Conservation (phyloP, 208 protist genomes). For the Zelonia costaricensis region DNA sequence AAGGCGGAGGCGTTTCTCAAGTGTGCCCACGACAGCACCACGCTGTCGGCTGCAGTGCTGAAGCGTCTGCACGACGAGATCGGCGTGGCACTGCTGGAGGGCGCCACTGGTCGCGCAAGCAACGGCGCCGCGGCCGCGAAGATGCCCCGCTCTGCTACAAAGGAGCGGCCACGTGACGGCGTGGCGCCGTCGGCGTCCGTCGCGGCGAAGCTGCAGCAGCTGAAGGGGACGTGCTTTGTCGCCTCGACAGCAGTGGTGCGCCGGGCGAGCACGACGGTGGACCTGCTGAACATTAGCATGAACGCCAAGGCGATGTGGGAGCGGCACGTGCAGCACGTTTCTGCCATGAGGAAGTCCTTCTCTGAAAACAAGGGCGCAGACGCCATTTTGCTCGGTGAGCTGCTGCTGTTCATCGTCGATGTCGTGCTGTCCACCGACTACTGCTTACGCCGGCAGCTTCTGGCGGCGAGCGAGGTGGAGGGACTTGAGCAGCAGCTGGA, state of each 20-base stretch:
- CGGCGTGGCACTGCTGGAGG: slow-evolving; percentile 8
- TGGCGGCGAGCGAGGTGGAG: slow-evolving; percentile 32
- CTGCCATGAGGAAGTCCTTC: slow-evolving; percentile 7
- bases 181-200: not conserved
- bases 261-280: slow-evolving; percentile 31
- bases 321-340: slow-evolving; percentile 19
- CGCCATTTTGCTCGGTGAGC: slow-evolving; percentile 14
- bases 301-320: slow-evolving; percentile 46
- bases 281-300: slow-evolving; percentile 40
- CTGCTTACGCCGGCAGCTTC: slow-evolving; percentile 24
- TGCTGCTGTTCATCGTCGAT: slow-evolving; percentile 51
- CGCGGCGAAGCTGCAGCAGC: slow-evolving; percentile 12
- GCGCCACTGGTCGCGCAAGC: not conserved
- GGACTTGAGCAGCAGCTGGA: slow-evolving; percentile 27
- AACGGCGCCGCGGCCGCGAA: not conserved
- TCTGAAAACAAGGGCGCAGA: slow-evolving; percentile 15
- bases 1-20: slow-evolving; percentile 16
- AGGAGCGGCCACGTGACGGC: slow-evolving; percentile 2
- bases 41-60: slow-evolving; percentile 18
- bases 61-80: slow-evolving; percentile 32
- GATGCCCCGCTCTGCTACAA: not conserved
- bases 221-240: slow-evolving; percentile 52
- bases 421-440: slow-evolving; percentile 54
- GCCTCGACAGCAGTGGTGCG: slow-evolving; percentile 38
- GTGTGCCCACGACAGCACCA: not conserved